Evolutionary conservation across 1,284 basidiomycete genomes (phyloP).

Genomic region (Trametes pubescens): DNA sequence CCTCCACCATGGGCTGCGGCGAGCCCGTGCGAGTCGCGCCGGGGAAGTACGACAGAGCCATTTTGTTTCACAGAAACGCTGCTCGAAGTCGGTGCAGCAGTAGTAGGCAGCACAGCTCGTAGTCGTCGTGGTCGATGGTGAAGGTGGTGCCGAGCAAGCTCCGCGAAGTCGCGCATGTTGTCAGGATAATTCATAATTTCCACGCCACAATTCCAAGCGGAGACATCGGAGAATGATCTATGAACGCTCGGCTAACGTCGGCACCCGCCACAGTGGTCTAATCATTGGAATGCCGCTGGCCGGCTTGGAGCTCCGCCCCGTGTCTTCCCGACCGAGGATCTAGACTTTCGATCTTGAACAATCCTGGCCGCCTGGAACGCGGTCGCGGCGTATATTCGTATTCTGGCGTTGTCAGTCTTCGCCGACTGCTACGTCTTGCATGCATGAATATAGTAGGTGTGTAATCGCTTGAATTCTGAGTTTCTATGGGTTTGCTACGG

Average conservation of each 20-base stretch:
- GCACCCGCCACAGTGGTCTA: not conserved
- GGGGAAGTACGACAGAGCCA: slow-evolving; percentile 42
- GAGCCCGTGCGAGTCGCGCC: slow-evolving; percentile 29
- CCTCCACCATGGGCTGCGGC: slow-evolving; percentile 34
- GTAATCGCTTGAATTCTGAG: no score
- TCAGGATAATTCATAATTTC: slow-evolving; percentile 20
- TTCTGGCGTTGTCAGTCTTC: no score
- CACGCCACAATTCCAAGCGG: slow-evolving; percentile 21
- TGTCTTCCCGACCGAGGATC: not conserved
- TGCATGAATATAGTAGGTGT: no score
- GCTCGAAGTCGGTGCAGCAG: slow-evolving; percentile 30
- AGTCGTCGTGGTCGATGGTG: slow-evolving; percentile 30
- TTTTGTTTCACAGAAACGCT: slow-evolving; percentile 32
- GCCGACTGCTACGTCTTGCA: no score
- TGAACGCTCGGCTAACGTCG: not conserved
- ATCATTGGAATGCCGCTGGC: not conserved
- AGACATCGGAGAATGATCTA: not conserved
- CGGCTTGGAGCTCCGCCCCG: not conserved
- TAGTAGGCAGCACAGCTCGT: slow-evolving; percentile 16
- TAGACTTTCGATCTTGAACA: not conserved
- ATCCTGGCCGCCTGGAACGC: not conserved
- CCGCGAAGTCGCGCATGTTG: slow-evolving; percentile 15
- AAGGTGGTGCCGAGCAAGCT: slow-evolving; percentile 26
- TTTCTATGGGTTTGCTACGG: no score
- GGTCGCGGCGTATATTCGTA: no score